These are phyloP conservation scores for Pelargonium cotyledonis DNA, from an alignment of 441 rosid genomes.

Conservation along the genomic window DNA sequence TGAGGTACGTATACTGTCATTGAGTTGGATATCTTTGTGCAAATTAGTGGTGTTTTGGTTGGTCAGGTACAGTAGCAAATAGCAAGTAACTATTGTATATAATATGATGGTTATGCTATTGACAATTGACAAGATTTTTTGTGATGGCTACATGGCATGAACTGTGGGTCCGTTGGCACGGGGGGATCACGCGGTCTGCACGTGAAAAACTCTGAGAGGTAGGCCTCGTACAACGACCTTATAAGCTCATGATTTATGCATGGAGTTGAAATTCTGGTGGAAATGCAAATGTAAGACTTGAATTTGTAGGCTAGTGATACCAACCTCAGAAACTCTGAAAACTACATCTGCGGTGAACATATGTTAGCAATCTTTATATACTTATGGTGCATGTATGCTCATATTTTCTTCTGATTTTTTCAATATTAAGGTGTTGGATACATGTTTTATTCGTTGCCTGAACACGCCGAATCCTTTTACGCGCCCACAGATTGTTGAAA, in stretches of 20 bases:
- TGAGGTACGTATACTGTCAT: not conserved
- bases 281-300: not conserved
- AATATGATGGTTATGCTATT: not conserved
- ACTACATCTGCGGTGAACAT: not conserved
- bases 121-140: not conserved
- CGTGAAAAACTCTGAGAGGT: not conserved
- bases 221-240: not conserved
- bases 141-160: not conserved
- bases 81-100: not conserved
- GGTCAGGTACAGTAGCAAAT: not conserved
- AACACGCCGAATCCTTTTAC: not conserved
- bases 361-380: not conserved
- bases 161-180: not conserved
- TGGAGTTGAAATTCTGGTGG: conserved; percentile 1
- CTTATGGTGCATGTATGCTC: not conserved
- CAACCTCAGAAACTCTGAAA: not conserved
- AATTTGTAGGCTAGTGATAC: not conserved
- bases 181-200: not conserved
- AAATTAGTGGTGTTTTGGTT: not conserved
- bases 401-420: not conserved
- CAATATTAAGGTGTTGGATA: not conserved
- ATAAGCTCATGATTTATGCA: conserved; percentile 3
- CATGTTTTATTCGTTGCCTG: not conserved
- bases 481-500: not conserved
- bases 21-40: not conserved